Percentiles rank a stretch among this genome's conserved stretches.
These are phyloP conservation scores for Allium cepa DNA, from an alignment of 106 monocot species.

Conservation along the genomic window DNA sequence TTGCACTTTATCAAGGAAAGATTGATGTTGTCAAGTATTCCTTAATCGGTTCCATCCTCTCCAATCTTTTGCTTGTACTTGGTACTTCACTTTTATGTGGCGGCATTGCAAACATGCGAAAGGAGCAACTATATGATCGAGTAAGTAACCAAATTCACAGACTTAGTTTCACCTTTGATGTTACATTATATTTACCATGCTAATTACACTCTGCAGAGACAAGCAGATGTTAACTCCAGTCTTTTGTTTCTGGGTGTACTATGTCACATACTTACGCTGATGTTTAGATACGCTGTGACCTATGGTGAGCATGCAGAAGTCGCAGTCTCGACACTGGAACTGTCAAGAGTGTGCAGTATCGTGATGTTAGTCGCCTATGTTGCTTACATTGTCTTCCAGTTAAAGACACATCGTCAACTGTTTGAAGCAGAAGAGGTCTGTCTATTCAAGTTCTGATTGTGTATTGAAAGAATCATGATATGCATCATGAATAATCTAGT, in stretches of 20 bases:
- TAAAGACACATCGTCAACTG: slow-evolving; percentile 75
- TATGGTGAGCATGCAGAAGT: slow-evolving; percentile 2
- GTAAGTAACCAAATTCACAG: slow-evolving; percentile 10
- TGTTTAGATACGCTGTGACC: slow-evolving; percentile 34
- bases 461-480: not conserved
- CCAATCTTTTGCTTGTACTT: slow-evolving; percentile 86
- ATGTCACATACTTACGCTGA: slow-evolving; percentile 45
- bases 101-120: slow-evolving; percentile 53
- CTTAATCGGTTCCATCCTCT: slow-evolving; percentile 67
- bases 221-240: slow-evolving; percentile 67
- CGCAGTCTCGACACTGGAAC: slow-evolving; percentile 7
- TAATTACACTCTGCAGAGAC: slow-evolving; percentile 29
- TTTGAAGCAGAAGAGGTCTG: slow-evolving; percentile 47
- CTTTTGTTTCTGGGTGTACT: slow-evolving; percentile 52
- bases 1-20: slow-evolving; percentile 42
- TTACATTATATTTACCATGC: too few relatives aligned
- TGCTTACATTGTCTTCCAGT: slow-evolving; percentile 81
- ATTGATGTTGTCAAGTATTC: slow-evolving; percentile 75
- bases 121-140: slow-evolving; percentile 49
- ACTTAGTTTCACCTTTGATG: not conserved
- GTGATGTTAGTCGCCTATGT: slow-evolving; percentile 64
- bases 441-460: not conserved
- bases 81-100: slow-evolving; percentile 73
- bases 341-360: slow-evolving; percentile 73
- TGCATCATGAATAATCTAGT: not conserved